phyloP scores from a whole-genome alignment of 2,329 filamentous ascomycete species.

The Phaeosphaeria sp. region DNA sequence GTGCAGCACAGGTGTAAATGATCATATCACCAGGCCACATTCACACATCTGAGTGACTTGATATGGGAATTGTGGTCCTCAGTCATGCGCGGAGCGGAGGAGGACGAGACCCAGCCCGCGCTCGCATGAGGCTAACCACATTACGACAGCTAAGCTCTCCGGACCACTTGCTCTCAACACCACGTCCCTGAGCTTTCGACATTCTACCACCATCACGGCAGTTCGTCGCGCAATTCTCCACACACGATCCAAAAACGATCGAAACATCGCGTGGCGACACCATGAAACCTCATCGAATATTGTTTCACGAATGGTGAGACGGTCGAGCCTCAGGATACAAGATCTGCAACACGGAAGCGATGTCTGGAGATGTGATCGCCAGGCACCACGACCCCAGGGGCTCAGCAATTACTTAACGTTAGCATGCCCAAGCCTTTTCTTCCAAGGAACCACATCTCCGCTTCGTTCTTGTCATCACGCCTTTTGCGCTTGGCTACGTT shows the following conservation, averaged over 20 bases:
- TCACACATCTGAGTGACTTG: background rate
- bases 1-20: background rate
- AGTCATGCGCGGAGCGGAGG: conserved; percentile 1
- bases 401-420: conserved; percentile 7
- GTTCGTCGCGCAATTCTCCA: conserved; percentile 1
- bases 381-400: conserved; percentile 9
- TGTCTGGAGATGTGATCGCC: conserved; percentile 10
- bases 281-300: conserved; percentile 1
- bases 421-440: conserved; percentile 14
- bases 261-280: conserved; percentile 5
- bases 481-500: conserved; percentile 14
- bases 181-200: background rate
- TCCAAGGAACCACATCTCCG: conserved; percentile 18
- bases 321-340: conserved; percentile 9
- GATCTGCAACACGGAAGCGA: conserved; percentile 9
- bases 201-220: background rate
- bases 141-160: background rate
- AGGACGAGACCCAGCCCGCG: background rate
- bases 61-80: background rate
- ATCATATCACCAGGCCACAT: background rate
- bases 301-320: conserved; percentile 3
- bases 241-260: background rate
- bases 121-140: background rate
- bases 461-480: conserved; percentile 2
- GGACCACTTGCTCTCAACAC: background rate